A percentile compares a stretch with the other conserved stretches of the same genome.
phyloP scores from a whole-genome alignment of 495 filamentous ascomycete species.

The Talaromyces wortmannii region DNA sequence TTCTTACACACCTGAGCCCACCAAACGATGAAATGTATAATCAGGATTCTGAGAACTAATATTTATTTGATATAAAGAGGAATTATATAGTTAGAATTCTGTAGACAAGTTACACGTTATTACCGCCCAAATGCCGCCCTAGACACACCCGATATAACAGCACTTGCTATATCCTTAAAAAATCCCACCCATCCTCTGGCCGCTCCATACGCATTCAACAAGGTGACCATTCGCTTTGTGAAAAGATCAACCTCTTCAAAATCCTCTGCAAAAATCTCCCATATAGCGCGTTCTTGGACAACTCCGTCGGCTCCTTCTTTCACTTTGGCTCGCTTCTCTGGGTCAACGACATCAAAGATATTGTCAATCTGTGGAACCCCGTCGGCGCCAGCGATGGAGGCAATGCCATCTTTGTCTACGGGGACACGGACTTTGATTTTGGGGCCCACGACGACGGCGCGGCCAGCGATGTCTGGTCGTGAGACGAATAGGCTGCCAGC shows the following conservation, averaged over 20 bases:
- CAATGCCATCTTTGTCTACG: not conserved
- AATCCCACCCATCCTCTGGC: conserved; percentile 44
- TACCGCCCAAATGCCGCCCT: not conserved
- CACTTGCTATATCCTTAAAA: conserved; percentile 33
- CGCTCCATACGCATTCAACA: conserved; percentile 38
- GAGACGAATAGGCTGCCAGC: conserved; percentile 38
- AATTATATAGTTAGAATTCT: no score
- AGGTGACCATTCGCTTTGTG: conserved; percentile 30
- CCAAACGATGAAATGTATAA: no score
- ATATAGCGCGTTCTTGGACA: conserved; percentile 34
- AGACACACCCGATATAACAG: not conserved
- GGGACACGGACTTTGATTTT: conserved; percentile 26
- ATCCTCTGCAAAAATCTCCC: conserved; percentile 54
- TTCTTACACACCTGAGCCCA: no score
- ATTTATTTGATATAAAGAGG: no score
- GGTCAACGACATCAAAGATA: not conserved
- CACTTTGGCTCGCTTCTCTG: not conserved
- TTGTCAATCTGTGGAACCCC: not conserved
- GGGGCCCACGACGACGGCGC: conserved; percentile 49
- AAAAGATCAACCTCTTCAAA: conserved; percentile 48
- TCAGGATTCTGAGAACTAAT: no score
- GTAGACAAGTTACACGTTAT: not conserved
- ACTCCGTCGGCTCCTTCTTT: conserved; percentile 3
- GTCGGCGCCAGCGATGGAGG: not conserved
- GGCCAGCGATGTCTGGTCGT: conserved; percentile 40